These are phyloP conservation scores for Gastroboletus turbinatus DNA, from an alignment of 1,284 basidiomycete species.

Conservation along the genomic window DNA sequence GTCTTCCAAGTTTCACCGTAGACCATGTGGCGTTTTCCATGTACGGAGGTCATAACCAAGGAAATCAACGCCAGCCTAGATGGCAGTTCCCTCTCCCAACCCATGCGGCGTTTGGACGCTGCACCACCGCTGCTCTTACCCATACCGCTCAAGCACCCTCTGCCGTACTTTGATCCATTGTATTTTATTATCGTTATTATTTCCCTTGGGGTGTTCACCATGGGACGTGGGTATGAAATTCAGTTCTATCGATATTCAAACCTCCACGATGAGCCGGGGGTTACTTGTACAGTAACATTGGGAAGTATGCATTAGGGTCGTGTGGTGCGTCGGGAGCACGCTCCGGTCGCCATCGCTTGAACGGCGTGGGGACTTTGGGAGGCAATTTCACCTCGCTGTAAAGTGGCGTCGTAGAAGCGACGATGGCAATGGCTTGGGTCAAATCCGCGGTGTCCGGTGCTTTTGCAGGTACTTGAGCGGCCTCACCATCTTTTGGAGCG, in stretches of 20 bases:
- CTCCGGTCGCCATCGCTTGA: slow-evolving; percentile 72
- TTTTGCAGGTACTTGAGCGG: slow-evolving; percentile 48
- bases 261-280: slow-evolving; percentile 13
- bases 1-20: neutral
- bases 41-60: neutral
- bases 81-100: neutral
- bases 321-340: slow-evolving; percentile 72
- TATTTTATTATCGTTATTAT: neutral
- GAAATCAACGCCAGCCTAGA: neutral
- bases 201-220: neutral
- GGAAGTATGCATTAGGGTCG: slow-evolving; percentile 77
- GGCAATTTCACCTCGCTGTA: slow-evolving; percentile 71
- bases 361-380: slow-evolving; percentile 61
- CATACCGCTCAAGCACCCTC: neutral
- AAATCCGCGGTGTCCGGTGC: slow-evolving; percentile 53
- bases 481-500: slow-evolving; percentile 49
- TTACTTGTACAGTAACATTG: slow-evolving; percentile 81
- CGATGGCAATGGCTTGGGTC: slow-evolving; percentile 66
- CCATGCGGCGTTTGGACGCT: neutral
- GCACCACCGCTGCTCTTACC: neutral
- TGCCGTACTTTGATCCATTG: neutral
- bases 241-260: slow-evolving; percentile 11
- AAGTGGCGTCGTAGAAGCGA: slow-evolving; percentile 58
- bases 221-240: slow-evolving; percentile 6
- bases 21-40: neutral